phyloP scores from a whole-genome alignment of 2,329 filamentous ascomycete genomes.

The Chrysoporthe austroafricana region DNA sequence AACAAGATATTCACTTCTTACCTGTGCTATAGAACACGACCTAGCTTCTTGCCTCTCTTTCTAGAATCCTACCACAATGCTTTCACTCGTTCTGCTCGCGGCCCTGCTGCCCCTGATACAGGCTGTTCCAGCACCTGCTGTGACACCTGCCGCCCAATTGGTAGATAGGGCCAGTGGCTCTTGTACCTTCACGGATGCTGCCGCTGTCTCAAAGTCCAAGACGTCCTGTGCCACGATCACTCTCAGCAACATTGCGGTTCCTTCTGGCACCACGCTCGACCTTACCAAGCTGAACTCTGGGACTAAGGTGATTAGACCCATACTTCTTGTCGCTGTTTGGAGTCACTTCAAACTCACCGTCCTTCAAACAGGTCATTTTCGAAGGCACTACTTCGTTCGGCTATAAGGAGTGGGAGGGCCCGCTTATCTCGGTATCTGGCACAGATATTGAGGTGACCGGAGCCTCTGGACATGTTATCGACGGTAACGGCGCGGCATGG shows the following conservation, averaged over 20 bases:
- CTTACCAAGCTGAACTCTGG: conserved; percentile 40
- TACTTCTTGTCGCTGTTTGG: neutral
- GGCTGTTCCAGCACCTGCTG: conserved; percentile 17
- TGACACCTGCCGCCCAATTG: conserved; percentile 6
- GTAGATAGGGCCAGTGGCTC: conserved; percentile 18
- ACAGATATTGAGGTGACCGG: conserved; percentile 29
- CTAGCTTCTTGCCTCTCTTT: neutral
- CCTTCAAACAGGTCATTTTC: conserved; percentile 32
- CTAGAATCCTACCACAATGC: neutral
- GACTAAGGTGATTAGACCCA: conserved; percentile 37
- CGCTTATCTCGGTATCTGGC: conserved; percentile 30
- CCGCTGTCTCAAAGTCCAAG: conserved; percentile 27
- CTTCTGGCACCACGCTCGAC: conserved; percentile 43
- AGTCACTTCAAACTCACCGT: neutral
- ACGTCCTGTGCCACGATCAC: conserved; percentile 43
- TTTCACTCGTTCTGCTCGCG: conserved; percentile 15
- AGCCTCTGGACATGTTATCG: conserved; percentile 30
- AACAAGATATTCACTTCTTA: neutral
- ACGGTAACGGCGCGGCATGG: conserved; percentile 29
- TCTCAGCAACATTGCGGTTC: conserved; percentile 41
- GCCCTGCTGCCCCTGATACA: conserved; percentile 20
- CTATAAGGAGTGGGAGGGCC: conserved; percentile 25
- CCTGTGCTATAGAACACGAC: neutral
- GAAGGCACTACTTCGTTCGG: conserved; percentile 29
- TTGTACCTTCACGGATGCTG: conserved; percentile 29